A percentile compares a stretch with the other conserved stretches of the same genome.
phyloP scores from a whole-genome alignment of 208 protist genomes.

The Crithidia sp. region DNA sequence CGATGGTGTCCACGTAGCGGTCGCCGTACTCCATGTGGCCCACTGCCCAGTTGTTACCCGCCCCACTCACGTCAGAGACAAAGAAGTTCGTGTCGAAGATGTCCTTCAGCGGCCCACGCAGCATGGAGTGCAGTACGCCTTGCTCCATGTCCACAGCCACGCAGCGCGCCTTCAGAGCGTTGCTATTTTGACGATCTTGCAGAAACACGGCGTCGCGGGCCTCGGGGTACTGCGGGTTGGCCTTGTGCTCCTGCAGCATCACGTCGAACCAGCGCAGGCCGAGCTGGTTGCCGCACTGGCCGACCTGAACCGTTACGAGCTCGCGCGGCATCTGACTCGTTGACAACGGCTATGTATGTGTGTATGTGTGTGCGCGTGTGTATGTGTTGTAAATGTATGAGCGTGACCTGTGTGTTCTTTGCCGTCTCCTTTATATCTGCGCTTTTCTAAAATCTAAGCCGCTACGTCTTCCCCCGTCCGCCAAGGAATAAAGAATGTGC shows the following conservation, averaged over 20 bases:
- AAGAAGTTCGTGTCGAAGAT: conserved; percentile 93
- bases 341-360: not conserved
- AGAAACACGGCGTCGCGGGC: conserved; percentile 81
- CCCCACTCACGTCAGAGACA: conserved; percentile 88
- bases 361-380: not conserved
- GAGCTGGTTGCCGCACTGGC: conserved; percentile 96
- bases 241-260: conserved; percentile 94
- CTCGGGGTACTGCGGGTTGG: conserved; percentile 73
- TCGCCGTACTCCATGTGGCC: conserved; percentile 94
- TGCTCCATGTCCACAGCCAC: conserved; percentile 97
- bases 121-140: conserved; percentile 89
- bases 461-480: too few species aligned
- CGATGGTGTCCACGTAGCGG: conserved; percentile 81
- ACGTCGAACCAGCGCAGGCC: conserved; percentile 95
- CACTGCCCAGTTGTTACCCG: conserved; percentile 95
- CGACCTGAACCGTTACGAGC: conserved; percentile 91
- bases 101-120: conserved; percentile 76
- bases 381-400: not conserved
- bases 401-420: too few species aligned
- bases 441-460: too few species aligned
- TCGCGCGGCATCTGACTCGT: conserved; percentile 82
- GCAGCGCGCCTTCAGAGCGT: conserved; percentile 87
- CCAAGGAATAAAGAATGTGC: too few species aligned
- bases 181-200: conserved; percentile 5
- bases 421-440: too few species aligned